A percentile compares a stretch with the other conserved stretches of the same genome.
Conservation (phyloP, 1,284 basidiomycete genomes). For the Vanrija sp. region DNA sequence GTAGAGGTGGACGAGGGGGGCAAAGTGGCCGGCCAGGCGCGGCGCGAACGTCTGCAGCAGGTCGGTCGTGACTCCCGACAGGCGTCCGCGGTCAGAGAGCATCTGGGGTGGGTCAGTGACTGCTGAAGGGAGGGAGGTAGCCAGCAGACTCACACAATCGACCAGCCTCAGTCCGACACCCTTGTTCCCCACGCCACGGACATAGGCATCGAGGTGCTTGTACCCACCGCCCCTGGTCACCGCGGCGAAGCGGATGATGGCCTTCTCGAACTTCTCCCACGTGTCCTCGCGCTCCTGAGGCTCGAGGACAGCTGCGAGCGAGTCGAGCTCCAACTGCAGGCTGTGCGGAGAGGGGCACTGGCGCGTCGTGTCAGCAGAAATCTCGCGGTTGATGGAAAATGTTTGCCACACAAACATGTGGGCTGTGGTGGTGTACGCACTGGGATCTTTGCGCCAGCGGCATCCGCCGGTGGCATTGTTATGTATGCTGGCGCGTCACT, state of each 20-base stretch:
- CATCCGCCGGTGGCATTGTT: conserved; percentile 29
- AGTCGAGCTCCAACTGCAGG: conserved; percentile 41
- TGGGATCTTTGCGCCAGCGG: conserved; percentile 41
- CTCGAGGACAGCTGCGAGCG: conserved; percentile 33
- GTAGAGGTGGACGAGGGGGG: conserved; percentile 49
- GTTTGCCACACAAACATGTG: neutral
- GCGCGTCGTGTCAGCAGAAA: neutral
- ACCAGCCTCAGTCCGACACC: conserved; percentile 43
- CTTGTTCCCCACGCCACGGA: conserved; percentile 44
- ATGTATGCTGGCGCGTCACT: neutral
- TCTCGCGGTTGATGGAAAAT: neutral
- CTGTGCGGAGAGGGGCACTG: conserved; percentile 46
- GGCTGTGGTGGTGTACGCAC: conserved; percentile 19
- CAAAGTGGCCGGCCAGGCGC: conserved; percentile 46
- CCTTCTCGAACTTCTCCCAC: conserved; percentile 49
- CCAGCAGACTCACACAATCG: conserved; percentile 42
- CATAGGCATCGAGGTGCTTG: conserved; percentile 40
- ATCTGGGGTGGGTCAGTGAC: conserved; percentile 33
- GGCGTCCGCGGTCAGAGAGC: conserved; percentile 52
- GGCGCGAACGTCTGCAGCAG: conserved; percentile 53
- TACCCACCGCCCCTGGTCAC: conserved; percentile 49
- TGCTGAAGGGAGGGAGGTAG: neutral
- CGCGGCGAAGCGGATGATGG: conserved; percentile 44
- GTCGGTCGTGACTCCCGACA: conserved; percentile 52
- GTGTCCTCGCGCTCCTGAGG: conserved; percentile 49